Conservation (phyloP, 768 basidiomycete species). For the Nevesoporus exiguus region DNA sequence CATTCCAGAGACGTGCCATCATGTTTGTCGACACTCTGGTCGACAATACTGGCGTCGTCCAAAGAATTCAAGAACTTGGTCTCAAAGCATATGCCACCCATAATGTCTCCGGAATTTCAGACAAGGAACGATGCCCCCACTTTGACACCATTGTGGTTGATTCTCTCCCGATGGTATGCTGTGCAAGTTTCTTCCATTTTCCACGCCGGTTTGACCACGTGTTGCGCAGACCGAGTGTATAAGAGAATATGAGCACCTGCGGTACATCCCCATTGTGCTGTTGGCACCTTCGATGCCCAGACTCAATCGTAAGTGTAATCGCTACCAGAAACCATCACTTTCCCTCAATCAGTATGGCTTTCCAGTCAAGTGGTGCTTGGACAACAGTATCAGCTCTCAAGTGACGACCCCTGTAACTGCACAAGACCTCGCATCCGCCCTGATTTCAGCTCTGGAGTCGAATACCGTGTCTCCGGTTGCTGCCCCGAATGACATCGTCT, state of each 20-base stretch:
- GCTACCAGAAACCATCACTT: neutral
- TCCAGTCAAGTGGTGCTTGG: slow-evolving; percentile 91
- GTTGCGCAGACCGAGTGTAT: slow-evolving; percentile 74
- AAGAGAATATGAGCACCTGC: slow-evolving; percentile 88
- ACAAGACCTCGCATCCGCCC: slow-evolving; percentile 86
- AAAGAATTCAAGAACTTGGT: slow-evolving; percentile 74
- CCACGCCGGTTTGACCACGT: slow-evolving; percentile 14
- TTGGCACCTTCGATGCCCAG: slow-evolving; percentile 75
- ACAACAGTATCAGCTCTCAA: slow-evolving; percentile 94
- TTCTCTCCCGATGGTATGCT: slow-evolving; percentile 75
- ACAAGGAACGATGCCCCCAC: slow-evolving; percentile 78
- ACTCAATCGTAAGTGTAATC: slow-evolving; percentile 58
- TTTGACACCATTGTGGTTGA: slow-evolving; percentile 97
- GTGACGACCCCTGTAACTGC: slow-evolving; percentile 87
- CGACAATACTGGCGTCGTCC: slow-evolving; percentile 72
- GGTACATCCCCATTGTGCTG: slow-evolving; percentile 95
- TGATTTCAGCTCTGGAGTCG: slow-evolving; percentile 91
- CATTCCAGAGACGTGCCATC: slow-evolving; percentile 85
- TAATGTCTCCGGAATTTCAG: slow-evolving; percentile 74
- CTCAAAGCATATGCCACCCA: slow-evolving; percentile 75
- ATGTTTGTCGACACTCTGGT: slow-evolving; percentile 86
- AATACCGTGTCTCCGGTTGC: slow-evolving; percentile 89
- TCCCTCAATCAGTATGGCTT: slow-evolving; percentile 6
- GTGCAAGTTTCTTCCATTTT: neutral
- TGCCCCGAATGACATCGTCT: slow-evolving; percentile 79